Conservation (phyloP, 2,329 filamentous ascomycete species). For the Sarocladium kiliense region DNA sequence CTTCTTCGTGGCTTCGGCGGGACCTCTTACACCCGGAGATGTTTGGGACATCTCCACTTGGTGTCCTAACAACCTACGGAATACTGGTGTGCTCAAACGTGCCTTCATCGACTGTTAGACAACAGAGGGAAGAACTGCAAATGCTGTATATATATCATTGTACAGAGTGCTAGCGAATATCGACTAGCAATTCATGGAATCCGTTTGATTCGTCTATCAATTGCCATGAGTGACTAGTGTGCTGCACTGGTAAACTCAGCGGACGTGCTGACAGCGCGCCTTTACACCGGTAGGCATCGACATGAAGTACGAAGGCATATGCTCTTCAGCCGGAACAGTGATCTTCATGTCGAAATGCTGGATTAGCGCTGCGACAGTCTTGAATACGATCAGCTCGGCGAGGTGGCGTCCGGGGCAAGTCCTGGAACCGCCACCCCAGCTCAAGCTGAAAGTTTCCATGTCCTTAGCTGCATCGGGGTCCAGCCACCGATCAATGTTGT, state of each 20-base stretch:
- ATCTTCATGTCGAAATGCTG: constrained; percentile 39
- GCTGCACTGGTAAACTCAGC: no score
- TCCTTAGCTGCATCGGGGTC: constrained; percentile 20
- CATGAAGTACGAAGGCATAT: constrained; percentile 44
- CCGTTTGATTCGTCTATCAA: no score
- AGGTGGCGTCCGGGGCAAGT: constrained; percentile 46
- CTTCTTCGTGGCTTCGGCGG: not conserved
- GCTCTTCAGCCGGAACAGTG: constrained; percentile 29
- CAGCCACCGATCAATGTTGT: constrained; percentile 20
- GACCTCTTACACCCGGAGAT: not conserved
- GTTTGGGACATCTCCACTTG: no score
- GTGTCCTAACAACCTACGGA: no score
- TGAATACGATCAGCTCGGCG: constrained; percentile 44
- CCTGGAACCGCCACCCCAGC: constrained; percentile 46
- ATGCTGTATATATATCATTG: no score
- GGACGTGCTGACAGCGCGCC: constrained; percentile 28
- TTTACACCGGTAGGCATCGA: constrained; percentile 45
- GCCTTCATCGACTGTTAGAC: no score
- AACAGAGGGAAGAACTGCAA: no score
- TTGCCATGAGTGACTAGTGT: no score
- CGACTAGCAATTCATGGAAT: no score
- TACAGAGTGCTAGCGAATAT: no score
- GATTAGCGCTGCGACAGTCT: constrained; percentile 36
- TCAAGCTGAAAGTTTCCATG: constrained; percentile 45
- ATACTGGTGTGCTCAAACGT: no score